Conservation (phyloP, 1,139 yeast species). For the Lizanozyma gosingica region DNA sequence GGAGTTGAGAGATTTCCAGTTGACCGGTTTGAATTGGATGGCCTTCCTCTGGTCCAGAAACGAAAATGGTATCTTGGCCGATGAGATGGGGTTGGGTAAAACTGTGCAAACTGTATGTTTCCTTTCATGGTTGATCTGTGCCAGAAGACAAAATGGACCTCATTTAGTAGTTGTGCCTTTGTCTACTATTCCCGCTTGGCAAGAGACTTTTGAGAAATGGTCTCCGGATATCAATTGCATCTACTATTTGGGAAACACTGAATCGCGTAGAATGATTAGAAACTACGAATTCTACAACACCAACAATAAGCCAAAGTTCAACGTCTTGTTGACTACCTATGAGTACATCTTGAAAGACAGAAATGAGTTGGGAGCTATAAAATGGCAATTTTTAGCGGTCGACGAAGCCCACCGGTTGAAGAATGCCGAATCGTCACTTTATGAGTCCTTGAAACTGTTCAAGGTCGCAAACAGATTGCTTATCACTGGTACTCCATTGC, state of each 20-base stretch:
- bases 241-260: constrained; percentile 86
- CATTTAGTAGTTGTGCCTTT: constrained; percentile 93
- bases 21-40: constrained; percentile 99
- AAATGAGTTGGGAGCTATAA: constrained; percentile 65
- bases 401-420: constrained; percentile 98
- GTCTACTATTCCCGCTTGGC: constrained; percentile 98
- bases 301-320: constrained; percentile 66
- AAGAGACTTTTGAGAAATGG: constrained; percentile 97
- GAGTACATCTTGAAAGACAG: constrained; percentile 92
- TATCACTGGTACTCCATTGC: constrained; percentile 97
- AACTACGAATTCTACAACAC: constrained; percentile 71
- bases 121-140: constrained; percentile 87
- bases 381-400: constrained; percentile 96
- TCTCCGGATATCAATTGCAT: constrained; percentile 92
- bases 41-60: constrained; percentile 97
- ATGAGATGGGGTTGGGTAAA: constrained; percentile 98
- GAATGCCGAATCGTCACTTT: constrained; percentile 87
- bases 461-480: constrained; percentile 76
- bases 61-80: constrained; percentile 96
- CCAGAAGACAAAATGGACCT: constrained; percentile 95
- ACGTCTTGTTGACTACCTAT: constrained; percentile 82
- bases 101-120: constrained; percentile 96
- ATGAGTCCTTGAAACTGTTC: constrained; percentile 78
- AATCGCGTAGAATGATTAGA: constrained; percentile 73
- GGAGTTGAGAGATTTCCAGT: constrained; percentile 90